phyloP scores from a whole-genome alignment of 2,329 filamentous ascomycete species.

The Colletotrichum sp. region DNA sequence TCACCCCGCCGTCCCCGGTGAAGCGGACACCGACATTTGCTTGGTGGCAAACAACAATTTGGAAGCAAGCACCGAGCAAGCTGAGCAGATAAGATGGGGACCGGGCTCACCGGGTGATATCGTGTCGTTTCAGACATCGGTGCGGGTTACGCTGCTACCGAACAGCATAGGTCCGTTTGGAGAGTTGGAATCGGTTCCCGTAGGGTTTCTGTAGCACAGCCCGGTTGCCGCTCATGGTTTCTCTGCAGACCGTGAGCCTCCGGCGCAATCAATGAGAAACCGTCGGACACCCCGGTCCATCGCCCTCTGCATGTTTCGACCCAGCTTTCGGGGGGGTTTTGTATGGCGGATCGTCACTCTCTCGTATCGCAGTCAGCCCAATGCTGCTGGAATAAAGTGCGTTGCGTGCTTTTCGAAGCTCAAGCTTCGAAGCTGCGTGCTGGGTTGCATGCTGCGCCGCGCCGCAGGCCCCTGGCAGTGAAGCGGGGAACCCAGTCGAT shows the following conservation, averaged over 20 bases:
- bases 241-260: not conserved
- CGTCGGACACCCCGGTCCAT: not conserved
- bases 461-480: not conserved
- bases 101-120: constrained; percentile 18
- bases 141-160: not conserved
- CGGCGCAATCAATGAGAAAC: not conserved
- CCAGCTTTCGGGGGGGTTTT: not conserved
- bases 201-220: not conserved
- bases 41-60: not conserved
- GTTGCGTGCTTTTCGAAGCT: not conserved
- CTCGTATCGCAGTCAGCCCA: not conserved
- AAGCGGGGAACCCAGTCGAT: constrained; percentile 16
- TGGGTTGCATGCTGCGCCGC: not conserved
- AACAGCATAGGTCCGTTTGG: not conserved
- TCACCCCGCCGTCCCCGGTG: not conserved
- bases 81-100: not conserved
- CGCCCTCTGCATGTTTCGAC: not conserved
- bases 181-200: not conserved
- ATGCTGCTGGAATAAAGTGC: not conserved
- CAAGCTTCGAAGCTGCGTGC: not conserved
- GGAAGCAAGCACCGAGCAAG: not conserved
- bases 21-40: not conserved
- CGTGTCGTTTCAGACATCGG: constrained; percentile 16
- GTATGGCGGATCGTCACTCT: not conserved
- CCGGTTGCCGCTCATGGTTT: not conserved